phyloP scores from a whole-genome alignment of 164 flowering plant species.

The Macadamia integrifolia region DNA sequence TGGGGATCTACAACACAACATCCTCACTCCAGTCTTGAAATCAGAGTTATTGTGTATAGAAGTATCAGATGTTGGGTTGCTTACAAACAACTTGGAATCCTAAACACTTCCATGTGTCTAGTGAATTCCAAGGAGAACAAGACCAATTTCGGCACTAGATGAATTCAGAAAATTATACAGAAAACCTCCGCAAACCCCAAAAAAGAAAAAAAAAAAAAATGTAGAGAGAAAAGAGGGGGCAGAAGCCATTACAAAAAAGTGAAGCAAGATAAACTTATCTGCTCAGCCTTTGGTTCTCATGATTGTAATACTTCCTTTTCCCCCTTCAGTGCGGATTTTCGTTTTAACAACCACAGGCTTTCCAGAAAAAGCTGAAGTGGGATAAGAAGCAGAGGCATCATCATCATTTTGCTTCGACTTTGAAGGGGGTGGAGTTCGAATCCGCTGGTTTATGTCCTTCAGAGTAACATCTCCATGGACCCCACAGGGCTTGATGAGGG shows the following conservation, averaged over 20 bases:
- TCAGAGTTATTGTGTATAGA: not conserved
- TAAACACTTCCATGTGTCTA: not conserved
- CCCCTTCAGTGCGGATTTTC: constrained; percentile 90
- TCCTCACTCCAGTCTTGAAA: not conserved
- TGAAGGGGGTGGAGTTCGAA: constrained; percentile 65
- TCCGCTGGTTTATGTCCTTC: constrained; percentile 85
- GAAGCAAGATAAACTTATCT: not conserved
- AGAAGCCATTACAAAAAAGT: not conserved
- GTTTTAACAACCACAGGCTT: constrained; percentile 94
- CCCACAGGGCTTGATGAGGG: constrained; percentile 81
- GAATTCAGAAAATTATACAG: not conserved
- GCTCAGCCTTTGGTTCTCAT: not conserved
- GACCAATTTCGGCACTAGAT: not conserved
- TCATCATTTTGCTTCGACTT: constrained; percentile 42
- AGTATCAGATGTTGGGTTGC: not conserved
- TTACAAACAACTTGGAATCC: not conserved
- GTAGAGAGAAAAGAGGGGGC: not conserved
- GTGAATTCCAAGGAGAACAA: not conserved
- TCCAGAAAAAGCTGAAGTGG: constrained; percentile 90
- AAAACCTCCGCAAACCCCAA: not conserved
- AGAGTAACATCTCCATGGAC: constrained; percentile 75
- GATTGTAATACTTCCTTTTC: constrained; percentile 62
- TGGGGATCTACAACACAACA: not conserved
- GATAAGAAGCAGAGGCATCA: constrained; percentile 43
- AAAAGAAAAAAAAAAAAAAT: not conserved